phyloP scores from a whole-genome alignment of 179 eudicot genomes.

The Dionaea muscipula region DNA sequence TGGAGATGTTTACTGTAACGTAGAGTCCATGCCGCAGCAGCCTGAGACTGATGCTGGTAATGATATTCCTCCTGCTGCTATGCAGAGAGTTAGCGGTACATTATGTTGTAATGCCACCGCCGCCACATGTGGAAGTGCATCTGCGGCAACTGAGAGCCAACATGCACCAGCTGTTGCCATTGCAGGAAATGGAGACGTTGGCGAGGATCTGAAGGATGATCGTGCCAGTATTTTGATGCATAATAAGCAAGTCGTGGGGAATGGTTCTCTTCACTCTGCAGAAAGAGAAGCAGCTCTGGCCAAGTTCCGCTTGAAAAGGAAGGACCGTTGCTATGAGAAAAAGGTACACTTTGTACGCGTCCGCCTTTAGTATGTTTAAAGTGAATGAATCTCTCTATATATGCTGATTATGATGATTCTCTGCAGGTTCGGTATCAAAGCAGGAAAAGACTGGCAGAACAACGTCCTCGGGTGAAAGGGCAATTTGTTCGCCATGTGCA shows the following conservation, averaged over 20 bases:
- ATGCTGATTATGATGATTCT: not conserved
- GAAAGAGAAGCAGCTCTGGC: conserved; percentile 41
- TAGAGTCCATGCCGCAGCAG: conserved; percentile 12
- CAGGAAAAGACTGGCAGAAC: conserved; percentile 16
- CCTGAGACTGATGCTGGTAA: conserved; percentile 6
- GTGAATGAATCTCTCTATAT: not conserved
- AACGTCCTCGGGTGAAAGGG: conserved; percentile 16
- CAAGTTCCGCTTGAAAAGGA: conserved; percentile 34
- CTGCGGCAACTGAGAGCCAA: conserved; percentile 19
- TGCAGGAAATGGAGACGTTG: conserved; percentile 9
- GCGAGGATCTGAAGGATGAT: conserved; percentile 20
- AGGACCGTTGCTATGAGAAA: conserved; percentile 39
- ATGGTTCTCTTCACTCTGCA: conserved; percentile 22
- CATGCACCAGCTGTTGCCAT: conserved; percentile 17
- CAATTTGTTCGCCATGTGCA: conserved; percentile 12
- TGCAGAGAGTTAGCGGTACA: conserved; percentile 19
- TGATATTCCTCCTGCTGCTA: conserved; percentile 11
- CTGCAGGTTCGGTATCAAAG: conserved; percentile 16
- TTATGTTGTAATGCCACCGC: conserved; percentile 10
- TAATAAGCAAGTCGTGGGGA: conserved; percentile 18
- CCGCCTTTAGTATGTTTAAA: too few species aligned
- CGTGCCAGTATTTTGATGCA: conserved; percentile 12
- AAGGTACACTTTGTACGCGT: conserved; percentile 23
- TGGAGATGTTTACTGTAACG: conserved; percentile 12
- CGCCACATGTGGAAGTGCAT: conserved; percentile 18